These are phyloP conservation scores for Blastocystis sp. DNA, from an alignment of 352 stramenopile genomes.

Conservation along the genomic window DNA sequence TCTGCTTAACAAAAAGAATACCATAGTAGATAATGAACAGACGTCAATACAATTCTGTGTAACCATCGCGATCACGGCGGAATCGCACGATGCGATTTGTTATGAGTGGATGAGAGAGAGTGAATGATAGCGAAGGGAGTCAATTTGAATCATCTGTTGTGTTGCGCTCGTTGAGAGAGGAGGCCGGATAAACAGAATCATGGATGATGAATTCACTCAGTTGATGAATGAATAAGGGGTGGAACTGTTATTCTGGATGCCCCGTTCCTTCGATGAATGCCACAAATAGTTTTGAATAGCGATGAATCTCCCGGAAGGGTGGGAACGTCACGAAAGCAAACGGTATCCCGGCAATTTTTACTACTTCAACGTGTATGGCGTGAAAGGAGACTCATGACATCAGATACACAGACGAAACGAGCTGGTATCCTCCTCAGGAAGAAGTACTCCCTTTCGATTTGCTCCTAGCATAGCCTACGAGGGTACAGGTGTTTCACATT, in stretches of 20 bases:
- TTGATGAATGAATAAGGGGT: no score
- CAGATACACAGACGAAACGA: neutral
- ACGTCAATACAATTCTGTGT: neutral
- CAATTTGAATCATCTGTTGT: no score
- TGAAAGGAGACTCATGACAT: no score
- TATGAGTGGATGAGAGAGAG: neutral
- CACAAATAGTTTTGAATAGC: no score
- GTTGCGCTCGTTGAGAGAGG: no score
- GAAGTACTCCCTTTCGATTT: neutral
- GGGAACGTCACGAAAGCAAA: conserved; percentile 76
- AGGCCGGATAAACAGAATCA: no score
- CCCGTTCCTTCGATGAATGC: no score
- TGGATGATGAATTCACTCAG: no score
- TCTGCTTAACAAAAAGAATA: neutral
- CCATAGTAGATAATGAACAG: neutral
- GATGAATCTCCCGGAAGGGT: conserved; percentile 61
- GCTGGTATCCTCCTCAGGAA: conserved; percentile 11
- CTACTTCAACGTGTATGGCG: conserved; percentile 73
- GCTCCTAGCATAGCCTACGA: neutral
- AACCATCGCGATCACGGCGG: neutral
- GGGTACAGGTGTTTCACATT: conserved; percentile 69
- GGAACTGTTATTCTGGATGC: no score
- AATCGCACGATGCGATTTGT: neutral
- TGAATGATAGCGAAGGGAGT: no score
- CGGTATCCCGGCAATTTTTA: conserved; percentile 72